Conservation (phyloP, 1,284 basidiomycete species). For the Sanghuangporus weigelae region DNA sequence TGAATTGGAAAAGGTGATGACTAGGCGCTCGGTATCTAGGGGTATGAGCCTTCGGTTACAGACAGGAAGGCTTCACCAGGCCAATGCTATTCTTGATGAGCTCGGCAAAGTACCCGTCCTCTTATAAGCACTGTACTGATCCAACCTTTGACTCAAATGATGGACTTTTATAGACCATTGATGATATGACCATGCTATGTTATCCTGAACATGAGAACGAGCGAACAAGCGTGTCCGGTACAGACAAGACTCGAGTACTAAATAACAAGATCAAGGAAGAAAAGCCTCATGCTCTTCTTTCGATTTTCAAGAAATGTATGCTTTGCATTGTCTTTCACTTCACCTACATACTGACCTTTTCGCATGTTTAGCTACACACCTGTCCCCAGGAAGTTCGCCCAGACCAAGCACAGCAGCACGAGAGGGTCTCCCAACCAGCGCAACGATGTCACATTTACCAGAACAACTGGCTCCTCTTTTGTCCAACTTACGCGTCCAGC, state of each 20-base stretch:
- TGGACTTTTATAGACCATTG: conserved; percentile 4
- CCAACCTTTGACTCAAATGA: not conserved
- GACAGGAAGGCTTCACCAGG: conserved; percentile 7
- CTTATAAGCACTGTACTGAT: not conserved
- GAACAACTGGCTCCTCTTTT: conserved; percentile 6
- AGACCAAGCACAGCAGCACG: conserved; percentile 1
- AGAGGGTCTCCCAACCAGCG: not conserved
- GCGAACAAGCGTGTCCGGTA: not conserved
- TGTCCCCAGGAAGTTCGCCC: not conserved
- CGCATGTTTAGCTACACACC: not conserved
- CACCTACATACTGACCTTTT: not conserved
- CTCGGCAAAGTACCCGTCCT: conserved; percentile 8
- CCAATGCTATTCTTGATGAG: conserved; percentile 14
- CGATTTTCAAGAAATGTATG: conserved; percentile 17
- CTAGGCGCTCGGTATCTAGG: conserved; percentile 11
- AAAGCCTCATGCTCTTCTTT: conserved; percentile 8
- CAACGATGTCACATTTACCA: not conserved
- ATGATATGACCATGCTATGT: conserved; percentile 4
- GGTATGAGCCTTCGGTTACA: conserved; percentile 2
- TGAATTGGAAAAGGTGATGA: conserved; percentile 8
- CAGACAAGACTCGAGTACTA: not conserved
- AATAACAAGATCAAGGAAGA: conserved; percentile 12
- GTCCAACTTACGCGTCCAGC: conserved; percentile 10
- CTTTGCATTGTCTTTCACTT: not conserved
- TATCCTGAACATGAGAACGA: conserved; percentile 9